Evolutionary conservation across 192 early-diverging fungal species (phyloP).

Genomic region (Backusella westeae): DNA sequence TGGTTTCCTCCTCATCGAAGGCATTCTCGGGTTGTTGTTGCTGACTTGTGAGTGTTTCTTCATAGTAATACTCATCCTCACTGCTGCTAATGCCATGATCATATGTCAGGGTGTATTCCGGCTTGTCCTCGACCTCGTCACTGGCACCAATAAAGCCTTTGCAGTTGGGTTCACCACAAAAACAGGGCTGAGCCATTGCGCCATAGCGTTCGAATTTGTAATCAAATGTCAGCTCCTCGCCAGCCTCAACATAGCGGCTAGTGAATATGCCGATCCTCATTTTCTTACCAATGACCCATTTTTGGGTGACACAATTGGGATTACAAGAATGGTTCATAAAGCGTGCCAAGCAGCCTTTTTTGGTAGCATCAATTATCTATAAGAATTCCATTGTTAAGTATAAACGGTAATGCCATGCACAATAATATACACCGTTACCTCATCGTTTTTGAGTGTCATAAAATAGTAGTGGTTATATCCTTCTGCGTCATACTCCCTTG

Average conservation of each 20-base stretch:
- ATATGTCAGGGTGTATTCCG: constrained; percentile 38
- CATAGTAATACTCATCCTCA: constrained; percentile 2
- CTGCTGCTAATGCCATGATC: background rate
- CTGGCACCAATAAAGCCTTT: constrained; percentile 87
- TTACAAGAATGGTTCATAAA: constrained; percentile 98
- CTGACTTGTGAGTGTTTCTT: background rate
- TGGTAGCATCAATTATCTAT: constrained; percentile 91
- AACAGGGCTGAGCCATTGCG: constrained; percentile 87
- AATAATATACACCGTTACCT: constrained; percentile 39
- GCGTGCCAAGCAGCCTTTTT: constrained; percentile 87
- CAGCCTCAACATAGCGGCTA: constrained; percentile 64
- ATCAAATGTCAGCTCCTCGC: constrained; percentile 95
- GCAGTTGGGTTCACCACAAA: constrained; percentile 85
- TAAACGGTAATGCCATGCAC: background rate
- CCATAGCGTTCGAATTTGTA: constrained; percentile 97
- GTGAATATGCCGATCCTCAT: constrained; percentile 95
- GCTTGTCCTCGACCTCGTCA: constrained; percentile 37
- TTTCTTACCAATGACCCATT: constrained; percentile 93
- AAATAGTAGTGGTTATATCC: constrained; percentile 96
- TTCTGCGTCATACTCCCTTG: constrained; percentile 73
- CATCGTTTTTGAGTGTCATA: constrained; percentile 91
- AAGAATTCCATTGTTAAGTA: background rate
- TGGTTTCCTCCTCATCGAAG: constrained; percentile 23
- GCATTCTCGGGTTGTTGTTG: background rate
- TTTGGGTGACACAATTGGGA: constrained; percentile 92